These are phyloP conservation scores for Pichia sp. DNA, from an alignment of 1,139 yeast species.

Conservation along the genomic window DNA sequence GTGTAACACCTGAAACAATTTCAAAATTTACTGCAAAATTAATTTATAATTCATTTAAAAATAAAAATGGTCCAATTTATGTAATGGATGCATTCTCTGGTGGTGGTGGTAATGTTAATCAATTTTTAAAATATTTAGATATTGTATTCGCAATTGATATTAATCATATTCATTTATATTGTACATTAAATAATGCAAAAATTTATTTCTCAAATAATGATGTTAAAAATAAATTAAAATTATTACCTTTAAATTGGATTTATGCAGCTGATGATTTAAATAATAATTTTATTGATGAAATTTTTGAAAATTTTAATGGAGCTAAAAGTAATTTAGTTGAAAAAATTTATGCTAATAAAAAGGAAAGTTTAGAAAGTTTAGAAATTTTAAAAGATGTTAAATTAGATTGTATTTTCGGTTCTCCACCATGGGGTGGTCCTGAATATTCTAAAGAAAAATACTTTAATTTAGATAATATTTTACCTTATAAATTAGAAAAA, in stretches of 20 bases:
- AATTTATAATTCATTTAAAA: conserved; percentile 38
- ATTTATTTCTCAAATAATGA: conserved; percentile 39
- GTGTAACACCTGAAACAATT: conserved; percentile 81
- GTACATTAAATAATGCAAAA: conserved; percentile 68
- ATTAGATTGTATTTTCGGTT: conserved; percentile 66
- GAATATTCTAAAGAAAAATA: conserved; percentile 40
- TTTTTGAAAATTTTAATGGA: conserved; percentile 15
- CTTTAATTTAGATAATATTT: conserved; percentile 52
- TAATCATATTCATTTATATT: conserved; percentile 51
- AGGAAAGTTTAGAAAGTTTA: conserved; percentile 17
- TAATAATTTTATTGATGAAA: conserved; percentile 3
- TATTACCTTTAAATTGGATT: conserved; percentile 51
- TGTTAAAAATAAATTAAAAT: conserved; percentile 43
- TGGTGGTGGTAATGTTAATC: conserved; percentile 92
- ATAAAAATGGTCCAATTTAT: conserved; percentile 22
- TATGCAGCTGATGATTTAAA: conserved; percentile 23
- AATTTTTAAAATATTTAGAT: conserved; percentile 59
- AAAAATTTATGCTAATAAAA: conserved; percentile 21
- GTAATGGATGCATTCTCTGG: conserved; percentile 82
- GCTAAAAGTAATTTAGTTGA: conserved; percentile 1
- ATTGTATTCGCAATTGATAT: conserved; percentile 63
- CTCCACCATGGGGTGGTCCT: conserved; percentile 99
- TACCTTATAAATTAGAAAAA: conserved; percentile 46
- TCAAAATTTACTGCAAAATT: conserved; percentile 62
- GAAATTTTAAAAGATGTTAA: conserved; percentile 23